phyloP scores from a whole-genome alignment of 163 green algal species.

The Volvox carteri region DNA sequence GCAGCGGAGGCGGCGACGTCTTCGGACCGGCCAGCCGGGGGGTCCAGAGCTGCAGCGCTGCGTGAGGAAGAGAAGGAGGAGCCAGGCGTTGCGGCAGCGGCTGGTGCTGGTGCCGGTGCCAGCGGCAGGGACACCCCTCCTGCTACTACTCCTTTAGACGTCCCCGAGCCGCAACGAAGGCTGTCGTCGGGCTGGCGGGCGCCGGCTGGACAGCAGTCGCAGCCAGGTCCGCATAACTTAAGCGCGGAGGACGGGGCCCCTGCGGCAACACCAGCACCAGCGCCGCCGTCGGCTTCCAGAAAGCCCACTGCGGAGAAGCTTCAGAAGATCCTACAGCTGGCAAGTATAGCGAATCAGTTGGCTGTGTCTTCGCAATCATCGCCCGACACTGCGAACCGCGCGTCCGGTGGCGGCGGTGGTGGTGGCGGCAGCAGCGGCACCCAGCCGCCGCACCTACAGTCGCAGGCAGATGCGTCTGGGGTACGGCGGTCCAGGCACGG shows the following conservation, averaged over 20 bases:
- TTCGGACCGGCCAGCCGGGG: background rate
- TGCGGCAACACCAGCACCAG: background rate
- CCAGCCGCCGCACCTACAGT: background rate
- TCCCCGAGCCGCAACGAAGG: background rate
- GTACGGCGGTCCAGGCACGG: background rate
- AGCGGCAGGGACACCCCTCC: no score
- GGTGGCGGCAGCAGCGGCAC: background rate
- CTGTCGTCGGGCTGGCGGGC: background rate
- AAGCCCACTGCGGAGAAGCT: conserved; percentile 27
- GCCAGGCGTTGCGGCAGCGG: background rate
- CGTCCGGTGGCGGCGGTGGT: background rate
- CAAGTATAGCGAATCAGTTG: conserved; percentile 11
- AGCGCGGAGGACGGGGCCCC: background rate
- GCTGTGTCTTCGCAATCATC: no score
- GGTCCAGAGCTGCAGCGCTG: background rate
- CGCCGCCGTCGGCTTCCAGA: background rate
- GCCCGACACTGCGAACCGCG: no score
- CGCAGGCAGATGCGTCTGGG: background rate
- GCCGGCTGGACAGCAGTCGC: background rate
- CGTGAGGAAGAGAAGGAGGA: no score
- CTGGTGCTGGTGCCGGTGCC: background rate
- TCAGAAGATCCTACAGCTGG: conserved; percentile 25
- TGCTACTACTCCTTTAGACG: no score
- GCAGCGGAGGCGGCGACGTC: background rate
- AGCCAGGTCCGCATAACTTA: background rate